Conservation (phyloP, 139 green algal genomes). For the Klebsormidium nitens region DNA sequence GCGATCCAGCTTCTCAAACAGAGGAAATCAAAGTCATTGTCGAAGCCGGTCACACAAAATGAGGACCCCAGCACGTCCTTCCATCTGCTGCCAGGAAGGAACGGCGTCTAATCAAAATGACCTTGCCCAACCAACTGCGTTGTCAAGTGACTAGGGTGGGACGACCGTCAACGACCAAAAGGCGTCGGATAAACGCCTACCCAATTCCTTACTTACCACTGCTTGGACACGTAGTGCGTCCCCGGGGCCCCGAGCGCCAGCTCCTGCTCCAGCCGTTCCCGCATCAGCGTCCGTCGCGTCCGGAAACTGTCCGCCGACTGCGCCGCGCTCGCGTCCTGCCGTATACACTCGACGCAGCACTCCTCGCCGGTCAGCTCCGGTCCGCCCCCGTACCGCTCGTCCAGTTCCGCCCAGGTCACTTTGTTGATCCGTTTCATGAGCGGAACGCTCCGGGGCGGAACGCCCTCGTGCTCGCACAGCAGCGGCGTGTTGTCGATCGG, state of each 20-base stretch:
- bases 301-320: constrained; percentile 16
- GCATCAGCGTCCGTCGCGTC: background rate
- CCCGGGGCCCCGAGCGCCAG: background rate
- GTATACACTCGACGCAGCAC: constrained; percentile 20
- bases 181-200: background rate
- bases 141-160: too few species aligned
- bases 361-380: constrained; percentile 6
- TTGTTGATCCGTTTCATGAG: constrained; percentile 12
- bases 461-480: constrained; percentile 10
- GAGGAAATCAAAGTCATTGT: too few species aligned
- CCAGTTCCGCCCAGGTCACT: constrained; percentile 4
- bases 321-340: constrained; percentile 1
- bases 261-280: constrained; percentile 11
- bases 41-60: too few species aligned
- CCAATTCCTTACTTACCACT: constrained; percentile 13
- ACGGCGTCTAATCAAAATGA: too few species aligned
- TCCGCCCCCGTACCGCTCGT: constrained; percentile 10
- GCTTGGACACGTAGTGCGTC: constrained; percentile 16
- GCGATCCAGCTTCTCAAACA: too few species aligned
- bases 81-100: too few species aligned
- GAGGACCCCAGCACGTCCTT: too few species aligned
- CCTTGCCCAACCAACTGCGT: too few species aligned
- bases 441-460: constrained; percentile 8
- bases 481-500: constrained; percentile 27
- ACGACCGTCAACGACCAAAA: background rate